Conservation (phyloP, 2,329 filamentous ascomycete genomes). For the Monosporascus sp. region DNA sequence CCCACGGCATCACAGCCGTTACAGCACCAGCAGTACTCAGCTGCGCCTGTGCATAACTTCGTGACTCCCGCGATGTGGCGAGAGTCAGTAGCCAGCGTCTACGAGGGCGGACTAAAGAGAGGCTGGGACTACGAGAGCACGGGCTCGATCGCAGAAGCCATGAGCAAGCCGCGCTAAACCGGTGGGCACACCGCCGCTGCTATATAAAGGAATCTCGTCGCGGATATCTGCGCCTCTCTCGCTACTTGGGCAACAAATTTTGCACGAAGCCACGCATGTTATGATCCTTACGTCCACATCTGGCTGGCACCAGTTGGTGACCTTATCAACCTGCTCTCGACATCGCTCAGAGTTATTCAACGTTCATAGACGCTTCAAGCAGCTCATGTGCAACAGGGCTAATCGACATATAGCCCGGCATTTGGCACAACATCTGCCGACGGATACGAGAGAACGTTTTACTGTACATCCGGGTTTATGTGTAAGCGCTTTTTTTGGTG, state of each 20-base stretch:
- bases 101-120: constrained; percentile 60
- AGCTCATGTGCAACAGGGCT: constrained; percentile 14
- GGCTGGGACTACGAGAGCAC: constrained; percentile 52
- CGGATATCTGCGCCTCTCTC: constrained; percentile 14
- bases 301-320: too few species aligned
- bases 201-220: constrained; percentile 5
- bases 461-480: too few species aligned
- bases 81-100: constrained; percentile 65
- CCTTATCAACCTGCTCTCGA: constrained; percentile 1
- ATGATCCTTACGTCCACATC: not conserved
- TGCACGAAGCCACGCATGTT: constrained; percentile 3
- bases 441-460: too few species aligned
- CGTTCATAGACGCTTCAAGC: constrained; percentile 1
- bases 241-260: constrained; percentile 3
- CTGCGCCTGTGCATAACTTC: constrained; percentile 51
- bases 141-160: constrained; percentile 21
- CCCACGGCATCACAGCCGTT: constrained; percentile 42
- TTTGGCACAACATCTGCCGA: too few species aligned
- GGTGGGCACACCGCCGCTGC: not conserved
- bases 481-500: too few species aligned
- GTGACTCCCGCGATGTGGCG: constrained; percentile 71
- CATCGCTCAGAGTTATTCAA: constrained; percentile 8
- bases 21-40: constrained; percentile 47
- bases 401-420: not conserved
- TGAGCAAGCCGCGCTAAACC: constrained; percentile 27